Conservation (phyloP, 176 grass and related monocot genomes). For the Rhipidocladum racemiflorum region DNA sequence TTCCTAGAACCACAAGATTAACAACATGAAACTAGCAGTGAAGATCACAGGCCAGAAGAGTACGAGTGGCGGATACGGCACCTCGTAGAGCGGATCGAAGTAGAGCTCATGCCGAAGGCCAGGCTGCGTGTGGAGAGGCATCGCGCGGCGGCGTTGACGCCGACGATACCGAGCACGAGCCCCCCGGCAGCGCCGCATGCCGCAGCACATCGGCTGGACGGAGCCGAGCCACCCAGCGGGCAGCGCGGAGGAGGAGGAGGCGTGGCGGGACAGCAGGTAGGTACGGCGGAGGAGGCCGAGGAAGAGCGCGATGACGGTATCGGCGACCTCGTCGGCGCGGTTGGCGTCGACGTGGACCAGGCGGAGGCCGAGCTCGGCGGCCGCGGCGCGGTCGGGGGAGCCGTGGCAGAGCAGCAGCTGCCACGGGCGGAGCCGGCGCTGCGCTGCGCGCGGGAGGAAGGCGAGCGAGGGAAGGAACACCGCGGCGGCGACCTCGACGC, state of each 20-base stretch:
- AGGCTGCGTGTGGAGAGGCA: slow-evolving; percentile 89
- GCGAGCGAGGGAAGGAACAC: slow-evolving; percentile 73
- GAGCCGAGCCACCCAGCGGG: slow-evolving; percentile 72
- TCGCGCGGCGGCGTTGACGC: slow-evolving; percentile 63
- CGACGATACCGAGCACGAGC: slow-evolving; percentile 82
- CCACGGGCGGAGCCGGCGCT: slow-evolving; percentile 79
- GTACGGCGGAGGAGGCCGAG: slow-evolving; percentile 81
- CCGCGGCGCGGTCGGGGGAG: slow-evolving; percentile 68
- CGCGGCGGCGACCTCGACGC: slow-evolving; percentile 62
- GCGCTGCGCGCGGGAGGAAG: slow-evolving; percentile 84
- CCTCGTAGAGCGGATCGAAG: slow-evolving; percentile 85
- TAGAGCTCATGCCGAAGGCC: slow-evolving; percentile 88
- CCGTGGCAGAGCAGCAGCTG: slow-evolving; percentile 88
- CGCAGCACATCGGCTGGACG: slow-evolving; percentile 76
- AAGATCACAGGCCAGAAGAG: slow-evolving; percentile 26
- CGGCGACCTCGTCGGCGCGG: slow-evolving; percentile 78
- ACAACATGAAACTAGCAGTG: not conserved
- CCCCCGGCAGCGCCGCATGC: slow-evolving; percentile 81
- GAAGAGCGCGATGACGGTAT: slow-evolving; percentile 94
- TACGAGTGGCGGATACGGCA: slow-evolving; percentile 36
- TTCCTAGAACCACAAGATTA: not conserved
- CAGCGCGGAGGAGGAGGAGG: slow-evolving; percentile 36
- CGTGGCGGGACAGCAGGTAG: slow-evolving; percentile 71
- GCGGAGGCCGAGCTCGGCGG: slow-evolving; percentile 80
- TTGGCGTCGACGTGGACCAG: slow-evolving; percentile 77